Evolutionary conservation across 2,329 filamentous ascomycete genomes (phyloP), one percentile per base, ranked within the genome.

Genomic region (Tolypocladium ophioglossoides): DNA sequence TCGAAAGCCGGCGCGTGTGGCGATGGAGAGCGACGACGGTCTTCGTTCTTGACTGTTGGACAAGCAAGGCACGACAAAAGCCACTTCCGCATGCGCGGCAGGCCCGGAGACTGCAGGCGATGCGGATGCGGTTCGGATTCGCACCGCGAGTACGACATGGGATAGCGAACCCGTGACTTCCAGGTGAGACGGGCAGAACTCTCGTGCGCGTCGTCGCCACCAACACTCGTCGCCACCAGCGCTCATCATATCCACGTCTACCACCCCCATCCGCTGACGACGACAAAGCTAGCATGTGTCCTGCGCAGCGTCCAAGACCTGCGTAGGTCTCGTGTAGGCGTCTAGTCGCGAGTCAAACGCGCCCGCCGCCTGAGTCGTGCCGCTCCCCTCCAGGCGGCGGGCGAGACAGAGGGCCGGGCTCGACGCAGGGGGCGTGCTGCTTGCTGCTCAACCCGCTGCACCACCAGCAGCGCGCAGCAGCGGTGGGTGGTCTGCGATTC

Each of bases 291-390:
- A 4, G 10, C 20, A 24, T 20, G 4, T 24, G 9, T 7, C 10
- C 14, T 24, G 22, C 22, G 9, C 37, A 6, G 37, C 16, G 16
- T 6, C n/a, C 39, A 7, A 14, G 40, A 7, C 12, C 22, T 20
- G 22, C 41, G 24, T 46, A n/a, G n/a, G n/a, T n/a, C n/a, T n/a
- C n/a, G n/a, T n/a, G n/a, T n/a, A n/a, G n/a, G n/a, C n/a, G n/a
- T n/a, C n/a, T n/a, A n/a, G n/a, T n/a, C n/a, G n/a, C n/a, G n/a
- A n/a, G 51, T 44, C 40, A 52, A 46, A 52, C 41, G 46, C 35
- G 54, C 12, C 32, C 49, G 34, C 49, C 24, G 49, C 30, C 50
- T 37, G 53, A 55, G 53, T 52, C 44, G 54, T 50, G 46, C 51
- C 18, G 44, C 48, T 35, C 38, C 4, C 27, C 34, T 1, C 22